Percentiles rank a stretch among this genome's conserved stretches.
phyloP scores from a whole-genome alignment of 2,329 filamentous ascomycete species.

The Fusarium sp. region DNA sequence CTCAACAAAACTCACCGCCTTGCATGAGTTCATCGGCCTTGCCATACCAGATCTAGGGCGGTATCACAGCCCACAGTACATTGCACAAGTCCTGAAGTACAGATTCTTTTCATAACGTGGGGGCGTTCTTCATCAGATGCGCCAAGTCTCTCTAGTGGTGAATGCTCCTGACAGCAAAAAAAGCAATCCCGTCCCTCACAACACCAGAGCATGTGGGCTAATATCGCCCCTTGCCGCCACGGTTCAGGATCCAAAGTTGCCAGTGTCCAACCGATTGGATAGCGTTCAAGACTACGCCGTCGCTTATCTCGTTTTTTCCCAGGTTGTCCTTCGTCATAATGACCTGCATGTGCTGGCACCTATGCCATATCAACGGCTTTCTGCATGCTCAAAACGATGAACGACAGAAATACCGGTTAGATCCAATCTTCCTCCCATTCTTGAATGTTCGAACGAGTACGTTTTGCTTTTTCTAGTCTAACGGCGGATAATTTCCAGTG shows the following conservation, averaged over 20 bases:
- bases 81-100: constrained; percentile 11
- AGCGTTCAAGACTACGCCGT: constrained; percentile 31
- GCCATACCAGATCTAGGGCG: constrained; percentile 28
- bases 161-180: constrained; percentile 33
- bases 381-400: constrained; percentile 15
- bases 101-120: constrained; percentile 22
- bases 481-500: background rate
- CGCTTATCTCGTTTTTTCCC: constrained; percentile 42
- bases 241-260: constrained; percentile 37
- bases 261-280: constrained; percentile 40
- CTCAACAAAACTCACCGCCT: constrained; percentile 28
- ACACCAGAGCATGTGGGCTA: constrained; percentile 27
- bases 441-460: background rate
- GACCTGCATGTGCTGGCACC: constrained; percentile 37
- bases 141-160: constrained; percentile 28
- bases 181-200: constrained; percentile 34
- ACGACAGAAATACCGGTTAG: background rate
- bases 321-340: constrained; percentile 27
- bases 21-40: constrained; percentile 30
- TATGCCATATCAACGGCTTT: constrained; percentile 30
- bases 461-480: background rate
- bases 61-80: constrained; percentile 6
- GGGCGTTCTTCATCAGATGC: constrained; percentile 32
- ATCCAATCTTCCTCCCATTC: background rate
- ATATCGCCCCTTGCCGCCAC: constrained; percentile 30